Evolutionary conservation across 208 protist genomes (phyloP).

Genomic region (Tritrichomonas foetus): DNA sequence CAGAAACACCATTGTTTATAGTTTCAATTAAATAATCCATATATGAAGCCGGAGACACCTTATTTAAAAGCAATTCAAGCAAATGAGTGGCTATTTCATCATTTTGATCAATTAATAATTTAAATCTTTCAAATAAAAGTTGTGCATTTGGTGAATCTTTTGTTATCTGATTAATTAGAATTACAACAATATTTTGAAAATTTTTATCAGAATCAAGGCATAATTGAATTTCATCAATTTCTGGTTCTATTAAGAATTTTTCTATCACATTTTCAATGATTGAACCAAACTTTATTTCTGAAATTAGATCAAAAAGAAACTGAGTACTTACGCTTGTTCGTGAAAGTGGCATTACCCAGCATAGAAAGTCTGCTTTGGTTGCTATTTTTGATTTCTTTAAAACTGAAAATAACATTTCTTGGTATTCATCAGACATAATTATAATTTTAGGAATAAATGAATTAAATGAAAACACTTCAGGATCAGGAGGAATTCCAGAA

Average conservation of each 20-base stretch:
- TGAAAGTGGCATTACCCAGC: neutral
- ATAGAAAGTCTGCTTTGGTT: neutral
- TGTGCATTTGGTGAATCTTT: neutral
- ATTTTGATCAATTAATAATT: neutral
- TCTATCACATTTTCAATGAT: neutral
- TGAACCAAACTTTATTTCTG: neutral
- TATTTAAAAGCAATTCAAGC: neutral
- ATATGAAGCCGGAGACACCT: neutral
- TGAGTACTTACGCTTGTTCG: neutral
- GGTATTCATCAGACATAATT: neutral
- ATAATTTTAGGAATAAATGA: neutral
- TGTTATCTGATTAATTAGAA: neutral
- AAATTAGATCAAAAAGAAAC: neutral
- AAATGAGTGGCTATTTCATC: neutral
- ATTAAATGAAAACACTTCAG: neutral
- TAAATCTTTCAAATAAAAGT: neutral
- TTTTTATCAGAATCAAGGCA: neutral
- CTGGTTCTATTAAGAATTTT: neutral
- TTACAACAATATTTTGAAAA: neutral
- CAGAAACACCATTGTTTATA: neutral
- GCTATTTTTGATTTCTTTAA: neutral
- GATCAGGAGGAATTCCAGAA: neutral
- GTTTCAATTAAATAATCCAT: neutral
- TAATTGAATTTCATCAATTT: neutral
- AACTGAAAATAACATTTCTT: neutral